These are phyloP conservation scores for Pleurotus cornucopiae DNA, from an alignment of 768 basidiomycete species.

Conservation along the genomic window DNA sequence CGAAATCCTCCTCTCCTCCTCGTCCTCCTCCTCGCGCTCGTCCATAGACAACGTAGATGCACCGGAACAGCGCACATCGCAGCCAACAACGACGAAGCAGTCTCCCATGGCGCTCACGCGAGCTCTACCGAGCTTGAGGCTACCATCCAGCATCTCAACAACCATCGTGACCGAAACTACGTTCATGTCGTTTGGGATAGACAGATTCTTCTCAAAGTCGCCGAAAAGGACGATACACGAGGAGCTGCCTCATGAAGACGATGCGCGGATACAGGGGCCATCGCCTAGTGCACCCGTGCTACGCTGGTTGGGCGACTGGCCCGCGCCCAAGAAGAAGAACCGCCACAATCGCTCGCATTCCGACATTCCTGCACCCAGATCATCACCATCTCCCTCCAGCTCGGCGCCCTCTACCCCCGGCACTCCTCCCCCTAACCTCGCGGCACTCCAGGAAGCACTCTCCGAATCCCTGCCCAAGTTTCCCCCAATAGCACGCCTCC, in stretches of 20 bases:
- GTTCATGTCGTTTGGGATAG: background rate
- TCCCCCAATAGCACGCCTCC: conserved; percentile 40
- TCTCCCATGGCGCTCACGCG: background rate
- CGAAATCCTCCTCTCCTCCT: conserved; percentile 15
- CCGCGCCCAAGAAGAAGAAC: conserved; percentile 4
- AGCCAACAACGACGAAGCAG: background rate
- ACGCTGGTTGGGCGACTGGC: conserved; percentile 40
- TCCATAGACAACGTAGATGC: conserved; percentile 1
- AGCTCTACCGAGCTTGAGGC: background rate
- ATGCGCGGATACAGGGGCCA: conserved; percentile 12
- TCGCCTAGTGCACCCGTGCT: conserved; percentile 28
- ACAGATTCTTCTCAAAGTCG: background rate
- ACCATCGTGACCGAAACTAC: background rate
- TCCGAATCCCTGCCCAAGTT: conserved; percentile 19
- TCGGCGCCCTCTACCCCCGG: conserved; percentile 24
- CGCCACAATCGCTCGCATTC: background rate
- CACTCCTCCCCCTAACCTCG: conserved; percentile 23
- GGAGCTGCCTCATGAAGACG: conserved; percentile 7
- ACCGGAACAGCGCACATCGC: background rate
- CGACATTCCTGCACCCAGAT: background rate
- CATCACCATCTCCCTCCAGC: conserved; percentile 17
- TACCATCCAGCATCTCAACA: conserved; percentile 1
- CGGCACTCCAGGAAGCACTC: conserved; percentile 35
- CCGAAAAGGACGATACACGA: conserved; percentile 5
- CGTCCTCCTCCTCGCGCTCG: background rate